Evolutionary conservation across 2,329 filamentous ascomycete genomes (phyloP), one percentile per base, ranked within the genome.

Genomic region (Alternaria incomplexa): DNA sequence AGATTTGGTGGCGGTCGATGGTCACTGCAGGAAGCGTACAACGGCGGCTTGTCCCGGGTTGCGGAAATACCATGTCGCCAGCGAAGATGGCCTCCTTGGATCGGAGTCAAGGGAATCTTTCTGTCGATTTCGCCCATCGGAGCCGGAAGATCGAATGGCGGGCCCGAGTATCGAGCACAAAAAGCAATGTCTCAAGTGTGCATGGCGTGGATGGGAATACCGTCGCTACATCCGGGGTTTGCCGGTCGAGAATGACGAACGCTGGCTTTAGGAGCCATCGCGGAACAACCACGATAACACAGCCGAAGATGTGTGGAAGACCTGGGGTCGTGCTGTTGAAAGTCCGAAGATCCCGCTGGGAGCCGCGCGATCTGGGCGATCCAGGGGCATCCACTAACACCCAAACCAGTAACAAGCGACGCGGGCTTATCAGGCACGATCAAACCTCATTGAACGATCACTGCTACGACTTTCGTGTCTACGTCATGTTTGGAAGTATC

Each of bases 371-470:
- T 51, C 55, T 58, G 22, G 55, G 46, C 55, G 46, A 44, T 51
- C 25, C 47, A 30, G 40, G 17, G 48, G 56, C 25, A 22, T 20
- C 13, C 47, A 53, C 59, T 58, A 62, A 23, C 4, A 11, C 59
- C 47, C 47, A 62, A 62, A 58, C 30, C 8, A 62, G 59, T 56
- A 62, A 62, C 28, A 58, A 46, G 54, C 54, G 26, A 58, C 25
- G 59, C 59, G 30, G 26, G 47, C 55, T 62, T 62, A 62, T 62
- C 59, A 40, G 17, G 28, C 28, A 58, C 40, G 17, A 50, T 43
- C n/a, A 28, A 26, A 15, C 48, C 28, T 58, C 40, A 61, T 51
- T 52, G 26, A 61, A n/a, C 45, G 32, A 56, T 28, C 26, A 44
- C 20, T 6, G 28, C 32, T 17, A 25, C 52, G 20, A 28, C 32